These are phyloP conservation scores for Arthrobotrys sphaeroides DNA, from an alignment of 2,329 filamentous ascomycete species.

Conservation along the genomic window DNA sequence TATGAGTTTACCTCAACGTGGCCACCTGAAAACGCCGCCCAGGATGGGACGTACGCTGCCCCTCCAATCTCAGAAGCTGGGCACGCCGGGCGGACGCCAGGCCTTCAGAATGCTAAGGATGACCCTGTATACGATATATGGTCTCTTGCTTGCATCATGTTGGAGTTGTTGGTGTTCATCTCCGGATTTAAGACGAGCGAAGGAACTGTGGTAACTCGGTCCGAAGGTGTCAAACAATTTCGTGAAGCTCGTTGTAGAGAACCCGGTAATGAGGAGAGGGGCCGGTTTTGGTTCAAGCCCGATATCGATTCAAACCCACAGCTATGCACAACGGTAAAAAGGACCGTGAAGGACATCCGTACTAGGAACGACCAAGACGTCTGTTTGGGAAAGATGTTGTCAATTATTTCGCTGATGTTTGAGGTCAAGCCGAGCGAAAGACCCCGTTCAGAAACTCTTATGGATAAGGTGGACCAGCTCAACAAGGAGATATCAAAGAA, in stretches of 20 bases:
- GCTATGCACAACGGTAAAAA: neutral
- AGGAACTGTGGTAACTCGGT: neutral
- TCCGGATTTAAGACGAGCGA: neutral
- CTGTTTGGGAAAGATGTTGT: neutral
- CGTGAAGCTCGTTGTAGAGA: neutral
- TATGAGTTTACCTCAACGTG: neutral
- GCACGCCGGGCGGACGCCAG: no score
- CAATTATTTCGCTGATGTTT: neutral
- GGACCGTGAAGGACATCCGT: neutral
- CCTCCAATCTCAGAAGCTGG: neutral
- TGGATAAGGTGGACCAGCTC: neutral
- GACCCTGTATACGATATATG: neutral
- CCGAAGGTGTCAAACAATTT: neutral
- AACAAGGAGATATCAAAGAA: neutral
- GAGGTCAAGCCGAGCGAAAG: neutral
- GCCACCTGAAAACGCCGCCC: neutral
- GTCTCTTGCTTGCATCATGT: neutral
- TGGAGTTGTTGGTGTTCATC: neutral
- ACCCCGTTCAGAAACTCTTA: neutral
- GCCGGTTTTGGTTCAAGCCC: neutral
- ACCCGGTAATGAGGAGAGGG: neutral
- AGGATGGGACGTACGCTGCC: neutral
- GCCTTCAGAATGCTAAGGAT: neutral
- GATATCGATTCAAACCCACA: neutral
- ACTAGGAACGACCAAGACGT: neutral